These are phyloP conservation scores for Pythium phragmitis DNA, from an alignment of 352 stramenopile genomes.

Conservation along the genomic window DNA sequence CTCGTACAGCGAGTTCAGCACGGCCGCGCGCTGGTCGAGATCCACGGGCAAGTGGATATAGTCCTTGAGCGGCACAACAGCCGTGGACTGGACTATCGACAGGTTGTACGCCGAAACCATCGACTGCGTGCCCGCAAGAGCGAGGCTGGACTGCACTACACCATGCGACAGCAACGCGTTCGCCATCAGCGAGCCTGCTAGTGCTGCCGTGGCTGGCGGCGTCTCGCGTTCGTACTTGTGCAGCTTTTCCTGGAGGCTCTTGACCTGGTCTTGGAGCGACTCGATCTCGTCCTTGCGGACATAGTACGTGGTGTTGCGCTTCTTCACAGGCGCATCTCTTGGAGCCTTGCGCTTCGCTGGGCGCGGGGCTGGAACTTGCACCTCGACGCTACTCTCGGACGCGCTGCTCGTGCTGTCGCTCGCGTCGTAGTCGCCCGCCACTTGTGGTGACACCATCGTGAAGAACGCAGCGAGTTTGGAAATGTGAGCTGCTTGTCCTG, in stretches of 20 bases:
- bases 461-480: too few species aligned
- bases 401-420: conserved; percentile 16
- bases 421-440: neutral
- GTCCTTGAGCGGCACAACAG: neutral
- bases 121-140: conserved; percentile 11
- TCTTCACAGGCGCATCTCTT: neutral
- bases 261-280: conserved; percentile 16
- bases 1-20: neutral
- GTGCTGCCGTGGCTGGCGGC: neutral
- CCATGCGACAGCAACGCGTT: neutral
- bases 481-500: too few species aligned
- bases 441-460: too few species aligned
- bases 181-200: neutral
- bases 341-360: neutral
- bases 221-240: neutral
- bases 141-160: neutral
- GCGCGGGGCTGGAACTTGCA: neutral
- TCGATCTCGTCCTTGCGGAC: conserved; percentile 24
- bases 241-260: conserved; percentile 13
- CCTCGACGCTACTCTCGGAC: neutral
- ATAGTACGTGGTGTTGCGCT: conserved; percentile 29
- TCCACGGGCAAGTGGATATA: conserved; percentile 19
- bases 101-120: conserved; percentile 17
- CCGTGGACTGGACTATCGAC: neutral
- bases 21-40: neutral